Conservation (phyloP, 78 protist genomes). For the Corallochytrium limacisporum region DNA sequence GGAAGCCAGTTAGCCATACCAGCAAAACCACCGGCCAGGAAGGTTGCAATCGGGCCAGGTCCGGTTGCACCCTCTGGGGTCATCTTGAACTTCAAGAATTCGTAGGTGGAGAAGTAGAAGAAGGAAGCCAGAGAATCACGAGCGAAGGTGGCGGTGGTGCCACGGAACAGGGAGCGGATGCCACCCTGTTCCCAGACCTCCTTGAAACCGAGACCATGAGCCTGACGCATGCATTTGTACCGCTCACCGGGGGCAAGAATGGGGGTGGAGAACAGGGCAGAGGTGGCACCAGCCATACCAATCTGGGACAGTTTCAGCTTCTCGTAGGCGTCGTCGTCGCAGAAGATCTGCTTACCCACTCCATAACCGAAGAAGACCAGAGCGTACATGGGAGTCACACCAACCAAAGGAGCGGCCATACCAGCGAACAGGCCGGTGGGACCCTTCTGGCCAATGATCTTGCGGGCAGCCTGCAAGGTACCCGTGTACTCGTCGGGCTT, state of each 20-base stretch:
- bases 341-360: slow-evolving; percentile 16
- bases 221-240: slow-evolving; percentile 46
- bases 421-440: slow-evolving; percentile 45
- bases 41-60: slow-evolving; percentile 13
- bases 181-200: slow-evolving; percentile 27
- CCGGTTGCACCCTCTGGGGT: not conserved
- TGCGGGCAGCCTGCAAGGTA: slow-evolving; percentile 20
- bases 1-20: slow-evolving; percentile 49
- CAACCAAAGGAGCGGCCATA: slow-evolving; percentile 48
- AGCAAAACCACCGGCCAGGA: slow-evolving; percentile 39
- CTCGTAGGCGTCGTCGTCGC: slow-evolving; percentile 24
- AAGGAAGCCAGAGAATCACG: slow-evolving; percentile 32
- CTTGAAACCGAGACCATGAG: not conserved
- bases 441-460: slow-evolving; percentile 28
- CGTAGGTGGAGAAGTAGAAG: slow-evolving; percentile 52
- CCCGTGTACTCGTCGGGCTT: slow-evolving; percentile 11
- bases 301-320: not conserved
- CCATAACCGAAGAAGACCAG: slow-evolving; percentile 38
- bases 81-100: slow-evolving; percentile 4
- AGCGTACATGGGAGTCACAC: slow-evolving; percentile 57
- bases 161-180: slow-evolving; percentile 21
- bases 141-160: slow-evolving; percentile 27
- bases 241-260: slow-evolving; percentile 51
- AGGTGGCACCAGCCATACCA: slow-evolving; percentile 33
- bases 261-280: slow-evolving; percentile 43